Conservation (phyloP, 805 yeast genomes). For the Yarrowia osloensis region DNA sequence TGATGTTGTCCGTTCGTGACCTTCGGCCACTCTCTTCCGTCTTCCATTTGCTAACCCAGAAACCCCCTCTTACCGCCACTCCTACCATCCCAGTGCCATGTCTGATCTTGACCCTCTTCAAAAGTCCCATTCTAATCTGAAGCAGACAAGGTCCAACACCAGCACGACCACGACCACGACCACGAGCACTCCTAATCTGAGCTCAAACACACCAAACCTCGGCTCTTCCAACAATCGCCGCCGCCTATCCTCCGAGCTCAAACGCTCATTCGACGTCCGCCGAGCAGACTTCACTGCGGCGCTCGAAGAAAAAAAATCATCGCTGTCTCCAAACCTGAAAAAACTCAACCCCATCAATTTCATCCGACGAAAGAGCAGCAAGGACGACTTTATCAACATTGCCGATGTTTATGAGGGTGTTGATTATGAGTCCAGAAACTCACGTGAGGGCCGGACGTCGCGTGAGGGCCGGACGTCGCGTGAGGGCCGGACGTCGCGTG, state of each 20-base stretch:
- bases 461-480: too few relatives aligned
- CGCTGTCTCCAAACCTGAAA: constrained; percentile 31
- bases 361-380: neutral
- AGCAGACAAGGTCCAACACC: neutral
- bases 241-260: neutral
- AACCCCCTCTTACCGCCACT: neutral
- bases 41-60: neutral
- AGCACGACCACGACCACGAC: neutral
- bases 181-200: neutral
- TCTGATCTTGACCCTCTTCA: neutral
- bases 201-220: neutral
- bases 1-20: neutral
- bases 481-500: too few relatives aligned
- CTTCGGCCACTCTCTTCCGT: neutral
- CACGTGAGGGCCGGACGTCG: too few relatives aligned
- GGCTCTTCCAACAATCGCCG: neutral
- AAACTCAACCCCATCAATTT: constrained; percentile 18
- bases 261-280: constrained; percentile 5
- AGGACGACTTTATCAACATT: constrained; percentile 4
- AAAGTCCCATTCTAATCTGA: neutral
- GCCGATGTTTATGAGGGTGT: constrained; percentile 12
- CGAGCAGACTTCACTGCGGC: constrained; percentile 16
- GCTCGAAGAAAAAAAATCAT: neutral
- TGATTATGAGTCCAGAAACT: neutral
- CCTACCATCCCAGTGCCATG: neutral